Base-by-base conservation (phyloP, 495 filamentous ascomycete genomes). In the Annulohypoxylon moriforme region DNA sequence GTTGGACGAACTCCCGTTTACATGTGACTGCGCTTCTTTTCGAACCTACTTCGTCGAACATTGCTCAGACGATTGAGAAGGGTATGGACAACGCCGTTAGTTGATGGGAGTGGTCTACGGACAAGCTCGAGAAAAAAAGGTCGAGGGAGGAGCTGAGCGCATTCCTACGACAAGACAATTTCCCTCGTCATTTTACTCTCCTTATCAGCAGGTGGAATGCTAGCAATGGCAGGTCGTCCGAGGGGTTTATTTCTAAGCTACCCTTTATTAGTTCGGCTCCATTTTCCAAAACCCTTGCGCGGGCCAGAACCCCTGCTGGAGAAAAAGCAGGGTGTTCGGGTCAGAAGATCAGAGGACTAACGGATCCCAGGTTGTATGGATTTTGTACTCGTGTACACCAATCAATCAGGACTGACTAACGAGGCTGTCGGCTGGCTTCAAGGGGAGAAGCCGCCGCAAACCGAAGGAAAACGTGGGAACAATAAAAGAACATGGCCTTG, bases 321-420 rank as follows among this genome's bases (percentile, higher is more conserved):
- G 22, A 42, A 31, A 24, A 11, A 29, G 33, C 55, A 65, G 49
- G 60, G 44, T 65, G 42, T 69, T 65, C 9, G 25, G 65, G 61
- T 73, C 70, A 73, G 70, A 56, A 73, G 70, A 61, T 66, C 61
- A 69, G 56, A 53, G 52, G 42, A 64, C 46, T 36, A 57, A 57
- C 31, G 66, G 50, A 52, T 38, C 56, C 55, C 47, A 14, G 24
- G 65, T 60, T 60, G 56, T 56, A 52, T 52, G 13, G 22, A 16
- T 27, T 50, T 27, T 50, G 25, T 56, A 44, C 50, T 34, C 34
- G 24, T 29, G 5, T 64, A 40, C 61, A 49, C 13, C 16, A 29
- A 29, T 33, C 56, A 56, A 16, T 9, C 36, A 25, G 13, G 40
- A 49, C 46, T 63, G 18, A 13, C 24, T 67, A 34, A 31, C 40